Base-by-base conservation (phyloP, 2,329 filamentous ascomycete genomes). In the Delphinella strobiligena region DNA sequence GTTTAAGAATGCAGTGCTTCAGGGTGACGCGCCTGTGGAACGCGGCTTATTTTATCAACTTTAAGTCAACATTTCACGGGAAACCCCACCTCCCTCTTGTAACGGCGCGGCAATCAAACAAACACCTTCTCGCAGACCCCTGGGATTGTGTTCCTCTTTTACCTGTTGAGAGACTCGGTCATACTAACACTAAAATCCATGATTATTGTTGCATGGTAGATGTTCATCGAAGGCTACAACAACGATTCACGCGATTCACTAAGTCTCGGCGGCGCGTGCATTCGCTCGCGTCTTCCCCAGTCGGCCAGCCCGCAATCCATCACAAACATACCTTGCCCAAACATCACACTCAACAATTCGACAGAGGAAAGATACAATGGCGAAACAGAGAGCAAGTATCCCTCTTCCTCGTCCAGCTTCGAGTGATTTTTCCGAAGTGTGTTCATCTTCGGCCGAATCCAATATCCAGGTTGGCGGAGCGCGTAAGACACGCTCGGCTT, bases 401-500 rank as follows among this genome's bases (percentile, higher is more conserved):
- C 34, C 39, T 24, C 15, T 41, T 2, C 19, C 39, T 1, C 30
- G 39, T 15, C 7, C 36, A 8, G 36, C 39, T 5, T 27, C 39
- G 11, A 34, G 53, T 53, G 59, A 59, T 50, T 54, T 54, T 16
- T 64, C 63, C 31, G 51, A 61, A 32, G 60, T 61, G 7, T 27
- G 7, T 31, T 61, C 59, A 15, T 61, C 61, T 18, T 67, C 61
- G 2, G 57, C 60, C 7, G 51, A 58, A 31, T 67, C 63, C 34
- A 60, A 58, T 49, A 63, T 64, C 46, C 56, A 59, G 27, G 60
- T 61, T 32, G 53, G 55, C 48, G 52, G 54, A 42, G 51, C 51
- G 42, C 53, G 52, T 48, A 55, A 55, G 45, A 27, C 12, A 27
- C 22, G 22, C 22, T 27, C 22, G 7, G 51, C 50, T 55, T 56